Evolutionary conservation across 1,284 basidiomycete genomes (phyloP).

Genomic region (Boletus smithii): DNA sequence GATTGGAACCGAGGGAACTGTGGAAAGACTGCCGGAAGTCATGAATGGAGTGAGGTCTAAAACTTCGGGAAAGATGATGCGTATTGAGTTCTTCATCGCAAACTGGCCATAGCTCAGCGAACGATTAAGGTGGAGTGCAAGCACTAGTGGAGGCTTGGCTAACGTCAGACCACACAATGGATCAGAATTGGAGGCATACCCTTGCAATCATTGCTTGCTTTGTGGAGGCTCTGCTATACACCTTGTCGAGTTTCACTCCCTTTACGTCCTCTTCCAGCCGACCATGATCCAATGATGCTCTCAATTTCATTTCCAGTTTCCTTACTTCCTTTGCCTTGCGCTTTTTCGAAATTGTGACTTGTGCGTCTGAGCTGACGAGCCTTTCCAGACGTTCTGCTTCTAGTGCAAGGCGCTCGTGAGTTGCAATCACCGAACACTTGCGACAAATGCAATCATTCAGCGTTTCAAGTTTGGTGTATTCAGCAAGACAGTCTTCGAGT

Average conservation of each 20-base stretch:
- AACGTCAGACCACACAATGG: constrained; percentile 16
- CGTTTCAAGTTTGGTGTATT: constrained; percentile 80
- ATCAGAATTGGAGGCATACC: constrained; percentile 39
- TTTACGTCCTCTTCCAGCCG: constrained; percentile 78
- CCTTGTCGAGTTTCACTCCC: constrained; percentile 71
- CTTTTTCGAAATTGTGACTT: constrained; percentile 61
- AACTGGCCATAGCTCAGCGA: constrained; percentile 76
- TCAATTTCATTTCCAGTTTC: constrained; percentile 58
- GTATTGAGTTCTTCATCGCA: constrained; percentile 77
- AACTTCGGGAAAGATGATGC: constrained; percentile 78
- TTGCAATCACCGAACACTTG: constrained; percentile 75
- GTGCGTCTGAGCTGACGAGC: constrained; percentile 39
- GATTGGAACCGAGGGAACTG: constrained; percentile 61
- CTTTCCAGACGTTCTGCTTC: constrained; percentile 58
- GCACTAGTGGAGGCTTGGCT: constrained; percentile 71
- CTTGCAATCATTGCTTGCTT: constrained; percentile 87
- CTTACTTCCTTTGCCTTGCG: constrained; percentile 67
- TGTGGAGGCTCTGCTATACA: constrained; percentile 70
- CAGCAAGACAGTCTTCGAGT: constrained; percentile 70
- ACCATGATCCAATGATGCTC: constrained; percentile 64
- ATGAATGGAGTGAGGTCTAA: constrained; percentile 84
- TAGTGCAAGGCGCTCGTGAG: constrained; percentile 53
- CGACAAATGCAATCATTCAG: constrained; percentile 83
- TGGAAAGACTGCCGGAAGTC: constrained; percentile 72
- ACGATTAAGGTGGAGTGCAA: constrained; percentile 84